phyloP scores from a whole-genome alignment of 2,329 filamentous ascomycete genomes.

The Sarocladium kiliense region DNA sequence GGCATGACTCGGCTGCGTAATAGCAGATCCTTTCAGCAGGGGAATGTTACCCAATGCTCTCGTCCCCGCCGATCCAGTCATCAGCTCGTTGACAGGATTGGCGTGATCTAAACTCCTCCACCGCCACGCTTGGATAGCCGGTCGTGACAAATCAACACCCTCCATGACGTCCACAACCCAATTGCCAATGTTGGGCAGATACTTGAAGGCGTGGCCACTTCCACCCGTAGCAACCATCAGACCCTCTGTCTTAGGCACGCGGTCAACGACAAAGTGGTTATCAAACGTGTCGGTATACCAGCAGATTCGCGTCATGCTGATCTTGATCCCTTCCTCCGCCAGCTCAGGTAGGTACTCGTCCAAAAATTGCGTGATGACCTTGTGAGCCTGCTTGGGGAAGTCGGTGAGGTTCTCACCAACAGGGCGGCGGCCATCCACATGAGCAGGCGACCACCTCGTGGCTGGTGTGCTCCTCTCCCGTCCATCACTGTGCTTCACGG shows the following conservation, averaged over 20 bases:
- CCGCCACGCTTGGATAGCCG: conserved; percentile 16
- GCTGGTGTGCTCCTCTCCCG: conserved; percentile 32
- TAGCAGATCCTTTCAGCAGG: background rate
- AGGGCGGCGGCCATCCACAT: background rate
- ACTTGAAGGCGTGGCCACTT: conserved; percentile 56
- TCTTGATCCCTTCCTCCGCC: conserved; percentile 22
- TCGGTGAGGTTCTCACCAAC: conserved; percentile 16
- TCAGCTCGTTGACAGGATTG: background rate
- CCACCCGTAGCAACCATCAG: conserved; percentile 55
- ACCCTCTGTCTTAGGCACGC: conserved; percentile 49
- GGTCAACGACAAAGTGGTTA: conserved; percentile 17
- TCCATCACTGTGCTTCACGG: conserved; percentile 28
- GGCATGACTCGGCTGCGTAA: background rate
- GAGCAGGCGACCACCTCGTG: conserved; percentile 27
- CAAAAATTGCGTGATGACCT: conserved; percentile 27
- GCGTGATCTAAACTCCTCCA: conserved; percentile 13
- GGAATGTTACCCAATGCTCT: conserved; percentile 4
- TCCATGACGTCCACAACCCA: conserved; percentile 47
- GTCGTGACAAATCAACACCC: conserved; percentile 25
- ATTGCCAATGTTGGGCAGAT: conserved; percentile 49
- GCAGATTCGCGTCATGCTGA: conserved; percentile 26
- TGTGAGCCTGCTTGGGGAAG: conserved; percentile 22
- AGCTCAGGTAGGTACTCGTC: conserved; percentile 39
- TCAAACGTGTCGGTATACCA: conserved; percentile 15
- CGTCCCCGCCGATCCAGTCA: background rate